These are phyloP conservation scores for Citrullus colocynthis DNA, from an alignment of 306 rosid genomes.

Conservation along the genomic window DNA sequence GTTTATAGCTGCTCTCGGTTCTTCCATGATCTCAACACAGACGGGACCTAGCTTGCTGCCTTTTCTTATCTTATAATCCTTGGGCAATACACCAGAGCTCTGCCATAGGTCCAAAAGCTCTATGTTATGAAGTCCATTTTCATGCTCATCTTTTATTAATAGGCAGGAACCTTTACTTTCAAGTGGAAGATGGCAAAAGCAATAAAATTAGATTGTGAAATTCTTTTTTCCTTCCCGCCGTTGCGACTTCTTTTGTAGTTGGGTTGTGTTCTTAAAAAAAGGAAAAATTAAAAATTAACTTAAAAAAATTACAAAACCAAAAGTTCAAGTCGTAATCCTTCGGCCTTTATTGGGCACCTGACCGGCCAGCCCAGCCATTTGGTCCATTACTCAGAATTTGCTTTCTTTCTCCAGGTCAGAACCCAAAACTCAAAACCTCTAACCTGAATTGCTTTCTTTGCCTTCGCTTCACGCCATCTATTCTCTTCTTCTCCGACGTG, in stretches of 20 bases:
- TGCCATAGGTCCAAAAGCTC: background rate
- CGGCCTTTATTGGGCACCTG: background rate
- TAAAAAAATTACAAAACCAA: no score
- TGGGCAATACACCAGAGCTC: no score
- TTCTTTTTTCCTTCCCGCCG: no score
- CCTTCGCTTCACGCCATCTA: slow-evolving; percentile 5
- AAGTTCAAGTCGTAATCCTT: background rate
- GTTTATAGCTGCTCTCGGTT: slow-evolving; percentile 3
- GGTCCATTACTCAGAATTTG: background rate
- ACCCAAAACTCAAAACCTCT: no score
- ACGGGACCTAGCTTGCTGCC: background rate
- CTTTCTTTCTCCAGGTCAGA: background rate
- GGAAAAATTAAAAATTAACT: no score
- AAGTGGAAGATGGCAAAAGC: background rate
- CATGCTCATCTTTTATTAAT: background rate
- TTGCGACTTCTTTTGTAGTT: no score
- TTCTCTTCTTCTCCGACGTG: slow-evolving; percentile 5
- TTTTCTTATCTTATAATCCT: background rate
- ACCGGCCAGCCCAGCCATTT: background rate
- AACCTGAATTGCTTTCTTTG: slow-evolving; percentile 13
- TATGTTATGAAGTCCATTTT: background rate
- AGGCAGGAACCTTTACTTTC: background rate
- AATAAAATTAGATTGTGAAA: no score
- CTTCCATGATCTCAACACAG: background rate
- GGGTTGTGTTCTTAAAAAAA: no score